A percentile compares a stretch with the other conserved stretches of the same genome.
phyloP scores from a whole-genome alignment of 2,329 filamentous ascomycete genomes.

The Ophiostoma tasmaniense region DNA sequence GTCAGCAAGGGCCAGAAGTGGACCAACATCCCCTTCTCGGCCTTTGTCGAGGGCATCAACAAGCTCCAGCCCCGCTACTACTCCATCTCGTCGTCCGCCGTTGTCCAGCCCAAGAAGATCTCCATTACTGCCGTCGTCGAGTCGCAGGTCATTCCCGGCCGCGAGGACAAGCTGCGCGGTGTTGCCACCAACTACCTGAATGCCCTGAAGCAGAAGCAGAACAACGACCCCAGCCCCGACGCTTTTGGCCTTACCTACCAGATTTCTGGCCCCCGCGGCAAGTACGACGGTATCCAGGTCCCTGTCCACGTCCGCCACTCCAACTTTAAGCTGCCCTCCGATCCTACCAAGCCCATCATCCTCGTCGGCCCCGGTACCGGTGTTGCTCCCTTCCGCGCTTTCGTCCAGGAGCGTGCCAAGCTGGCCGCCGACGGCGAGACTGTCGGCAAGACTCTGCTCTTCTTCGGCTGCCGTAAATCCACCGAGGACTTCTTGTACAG shows the following conservation, averaged over 20 bases:
- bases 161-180: conserved; percentile 73
- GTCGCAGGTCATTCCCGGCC: conserved; percentile 66
- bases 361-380: conserved; percentile 95
- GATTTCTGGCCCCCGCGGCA: conserved; percentile 84
- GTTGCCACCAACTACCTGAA: conserved; percentile 96
- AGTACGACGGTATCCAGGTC: conserved; percentile 91
- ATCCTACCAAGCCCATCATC: conserved; percentile 87
- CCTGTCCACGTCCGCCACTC: conserved; percentile 95
- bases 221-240: conserved; percentile 73
- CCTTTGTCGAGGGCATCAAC: conserved; percentile 84
- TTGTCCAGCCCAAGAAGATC: conserved; percentile 89
- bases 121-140: conserved; percentile 94
- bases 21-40: conserved; percentile 81
- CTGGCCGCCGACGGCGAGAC: conserved; percentile 70
- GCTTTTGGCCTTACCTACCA: conserved; percentile 80
- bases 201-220: conserved; percentile 93
- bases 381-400: conserved; percentile 91
- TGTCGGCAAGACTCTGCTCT: conserved; percentile 80
- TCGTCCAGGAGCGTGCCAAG: conserved; percentile 86
- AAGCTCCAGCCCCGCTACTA: conserved; percentile 98
- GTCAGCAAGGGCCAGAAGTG: conserved; percentile 68
- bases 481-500: conserved; percentile 90
- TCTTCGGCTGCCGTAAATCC: conserved; percentile 86
- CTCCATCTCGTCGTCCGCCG: conserved; percentile 94
- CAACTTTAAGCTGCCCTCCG: conserved; percentile 97